Base-by-base conservation (phyloP, 148 eudicot genomes). In the Arbutus unedo region DNA sequence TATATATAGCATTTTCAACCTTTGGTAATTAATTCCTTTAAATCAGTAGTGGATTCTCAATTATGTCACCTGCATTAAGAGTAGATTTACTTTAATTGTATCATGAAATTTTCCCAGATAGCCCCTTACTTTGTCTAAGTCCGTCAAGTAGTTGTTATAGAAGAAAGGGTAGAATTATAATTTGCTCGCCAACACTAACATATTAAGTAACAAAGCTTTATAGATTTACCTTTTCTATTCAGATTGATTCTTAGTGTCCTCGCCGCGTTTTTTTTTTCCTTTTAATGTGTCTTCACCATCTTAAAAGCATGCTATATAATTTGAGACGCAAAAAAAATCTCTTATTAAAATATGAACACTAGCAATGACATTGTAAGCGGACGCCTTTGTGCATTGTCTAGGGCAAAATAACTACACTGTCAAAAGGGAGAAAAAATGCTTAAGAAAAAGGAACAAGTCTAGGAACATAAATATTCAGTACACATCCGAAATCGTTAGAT, bases 41-140 rank as follows among this genome's bases (percentile, higher is more conserved):
- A 31, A 31, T 31, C 38, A 31, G 38, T 31, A 31, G 38, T 31
- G 38, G 38, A 31, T 31, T 31, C 38, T 31, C 38, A 31, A 31
- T 31, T 31, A 31, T 68, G 45, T 38, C 45, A 68, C 10, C 6
- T 68, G 73, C n/a, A 13, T 38, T 68, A 45, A 68, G 8, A 31
- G 14, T 13, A 31, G 74, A 68, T 68, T 68, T 41, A n/a, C 74
- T 68, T 68, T 68, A 64, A 68, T 41, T 68, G 74, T 68, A 38
- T 14, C 19, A 6, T 38, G 4, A 6, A 18, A 31, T 4, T 13
- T 68, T 68, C 8, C 47, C 38, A 31, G 8, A 68, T 68, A 38
- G 47, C 45, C n/a, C 47, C 74, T 67, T 25, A 25, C 43, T 4
- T 68, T 8, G 38, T 68, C 0, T 31, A 5, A 45, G 7, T 66